phyloP scores from a whole-genome alignment of 805 yeast genomes.

The Torulaspora maleeae region DNA sequence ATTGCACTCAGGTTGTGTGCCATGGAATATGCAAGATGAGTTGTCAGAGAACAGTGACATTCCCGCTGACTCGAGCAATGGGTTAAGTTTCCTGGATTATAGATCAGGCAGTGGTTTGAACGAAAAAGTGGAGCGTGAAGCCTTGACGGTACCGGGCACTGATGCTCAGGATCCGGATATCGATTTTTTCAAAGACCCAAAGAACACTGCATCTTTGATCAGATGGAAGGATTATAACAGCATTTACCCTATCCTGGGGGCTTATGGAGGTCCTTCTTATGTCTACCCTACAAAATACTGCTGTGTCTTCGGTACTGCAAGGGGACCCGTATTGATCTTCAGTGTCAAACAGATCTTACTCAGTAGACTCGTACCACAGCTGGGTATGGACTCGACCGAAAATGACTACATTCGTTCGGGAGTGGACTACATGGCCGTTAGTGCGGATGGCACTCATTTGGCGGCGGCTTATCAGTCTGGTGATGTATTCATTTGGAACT shows the following conservation, averaged over 20 bases:
- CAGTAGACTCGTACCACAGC: constrained; percentile 32
- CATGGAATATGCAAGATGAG: constrained; percentile 18
- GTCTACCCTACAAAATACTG: constrained; percentile 41
- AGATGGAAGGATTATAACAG: constrained; percentile 23
- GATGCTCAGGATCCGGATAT: neutral
- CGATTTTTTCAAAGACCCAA: constrained; percentile 7
- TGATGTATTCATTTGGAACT: constrained; percentile 62
- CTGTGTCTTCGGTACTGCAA: constrained; percentile 64
- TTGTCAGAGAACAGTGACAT: constrained; percentile 2
- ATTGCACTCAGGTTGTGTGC: neutral
- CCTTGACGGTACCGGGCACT: neutral
- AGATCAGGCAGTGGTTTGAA: constrained; percentile 10
- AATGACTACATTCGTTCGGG: constrained; percentile 36
- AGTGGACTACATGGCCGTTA: constrained; percentile 53
- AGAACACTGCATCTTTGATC: constrained; percentile 5
- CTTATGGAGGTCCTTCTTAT: constrained; percentile 50
- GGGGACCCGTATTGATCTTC: constrained; percentile 62
- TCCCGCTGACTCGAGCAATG: neutral
- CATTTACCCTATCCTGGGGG: constrained; percentile 26
- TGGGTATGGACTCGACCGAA: constrained; percentile 1
- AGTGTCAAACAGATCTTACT: constrained; percentile 60
- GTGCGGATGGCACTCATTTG: constrained; percentile 63
- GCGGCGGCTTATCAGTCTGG: constrained; percentile 71
- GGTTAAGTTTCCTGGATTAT: constrained; percentile 12
- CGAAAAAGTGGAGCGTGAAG: constrained; percentile 6